A percentile compares a stretch with the other conserved stretches of the same genome.
Conservation (phyloP, 108 stramenopile genomes). For the Phaeodactylum tricornutum region DNA sequence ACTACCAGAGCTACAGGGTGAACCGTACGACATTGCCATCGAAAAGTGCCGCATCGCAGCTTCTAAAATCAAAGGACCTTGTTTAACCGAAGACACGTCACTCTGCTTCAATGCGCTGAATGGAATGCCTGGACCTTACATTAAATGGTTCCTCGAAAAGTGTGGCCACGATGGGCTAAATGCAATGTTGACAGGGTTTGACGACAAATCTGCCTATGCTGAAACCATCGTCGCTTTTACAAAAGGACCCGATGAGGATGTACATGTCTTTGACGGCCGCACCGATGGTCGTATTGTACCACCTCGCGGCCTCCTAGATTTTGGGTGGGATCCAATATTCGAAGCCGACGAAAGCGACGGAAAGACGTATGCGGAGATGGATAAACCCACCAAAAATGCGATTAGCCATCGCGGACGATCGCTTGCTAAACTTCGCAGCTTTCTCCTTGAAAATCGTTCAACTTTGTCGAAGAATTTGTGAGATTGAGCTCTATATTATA, state of each 20-base stretch:
- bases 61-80: slow-evolving; percentile 67
- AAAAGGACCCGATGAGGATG: slow-evolving; percentile 77
- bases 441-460: slow-evolving; percentile 15
- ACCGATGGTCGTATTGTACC: slow-evolving; percentile 82
- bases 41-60: slow-evolving; percentile 94
- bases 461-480: too few species aligned
- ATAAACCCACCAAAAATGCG: slow-evolving; percentile 84
- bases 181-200: slow-evolving; percentile 77
- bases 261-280: slow-evolving; percentile 82
- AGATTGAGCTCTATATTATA: too few species aligned
- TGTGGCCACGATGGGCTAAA: slow-evolving; percentile 90
- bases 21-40: slow-evolving; percentile 86
- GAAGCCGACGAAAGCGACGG: slow-evolving; percentile 63
- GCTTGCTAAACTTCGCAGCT: slow-evolving; percentile 56
- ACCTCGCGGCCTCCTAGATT: slow-evolving; percentile 79
- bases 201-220: slow-evolving; percentile 91
- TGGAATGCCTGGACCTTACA: slow-evolving; percentile 95
- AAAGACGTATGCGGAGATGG: slow-evolving; percentile 94
- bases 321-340: slow-evolving; percentile 95
- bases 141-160: slow-evolving; percentile 97
- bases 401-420: slow-evolving; percentile 89
- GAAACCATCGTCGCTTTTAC: slow-evolving; percentile 93
- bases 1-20: slow-evolving; percentile 92
- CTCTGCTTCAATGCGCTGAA: slow-evolving; percentile 93
- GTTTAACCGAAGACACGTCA: slow-evolving; percentile 94